Evolutionary conservation across 169 alveolate genomes (phyloP), one percentile per base, ranked within the genome.

Genomic region (Plasmodium chabaudi): DNA sequence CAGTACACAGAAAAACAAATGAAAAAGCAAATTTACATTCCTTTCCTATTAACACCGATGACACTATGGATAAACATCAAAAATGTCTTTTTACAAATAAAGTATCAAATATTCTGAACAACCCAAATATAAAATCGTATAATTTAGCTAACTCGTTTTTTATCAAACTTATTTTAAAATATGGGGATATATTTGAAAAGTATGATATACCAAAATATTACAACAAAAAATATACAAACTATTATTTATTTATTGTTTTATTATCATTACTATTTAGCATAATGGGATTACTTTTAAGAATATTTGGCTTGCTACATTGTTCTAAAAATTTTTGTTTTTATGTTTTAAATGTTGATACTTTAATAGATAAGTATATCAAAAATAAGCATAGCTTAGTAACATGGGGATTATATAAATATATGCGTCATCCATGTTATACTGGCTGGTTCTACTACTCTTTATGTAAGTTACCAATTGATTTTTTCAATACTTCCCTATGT

Each of bases 361-460:
- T 79, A 70, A 23, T 10, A 9, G 23, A 79, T 46, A 79, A 64
- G 34, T 25, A 55, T 27, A 19, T 65, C 17, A 79, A 65, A 47
- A 12, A 39, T n/a, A 55, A 79, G 6, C 89, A 79, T 9, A 15
- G 19, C 21, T 55, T 79, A 61, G 77, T 79, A 47, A 79, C 15
- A 27, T 46, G 61, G 23, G 89, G 89, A 1, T 13, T 79, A 15
- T 79, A 79, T 47, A 79, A 67, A 60, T 79, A 79, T 17, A 79
- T 79, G 89, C 49, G 89, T 10, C 89, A 79, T 39, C 89, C 89
- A 21, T 79, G 75, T 47, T 79, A 79, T 47, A 79, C 89, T 51
- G 89, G 89, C 9, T 79, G 89, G 89, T 79, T 79, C 49, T 79
- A 65, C 59, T 79, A 79, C 51, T 25, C 82, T 5, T 17, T 79